These are phyloP conservation scores for Gracilaria vermiculophylla DNA, from an alignment of 23 red algal genomes.

Conservation along the genomic window DNA sequence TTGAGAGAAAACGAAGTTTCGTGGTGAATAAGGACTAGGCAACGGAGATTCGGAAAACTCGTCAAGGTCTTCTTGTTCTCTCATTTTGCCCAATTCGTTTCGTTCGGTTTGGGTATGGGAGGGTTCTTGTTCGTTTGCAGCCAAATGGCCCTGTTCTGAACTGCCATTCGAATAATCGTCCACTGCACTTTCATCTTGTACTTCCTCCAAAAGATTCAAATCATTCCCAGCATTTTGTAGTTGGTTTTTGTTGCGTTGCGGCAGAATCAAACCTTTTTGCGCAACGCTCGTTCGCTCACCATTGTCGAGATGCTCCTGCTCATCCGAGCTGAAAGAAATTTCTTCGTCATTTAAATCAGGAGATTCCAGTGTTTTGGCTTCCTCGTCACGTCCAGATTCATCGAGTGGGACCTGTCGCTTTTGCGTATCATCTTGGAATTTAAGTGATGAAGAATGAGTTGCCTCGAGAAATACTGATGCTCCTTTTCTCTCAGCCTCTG, in stretches of 20 bases:
- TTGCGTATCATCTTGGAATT: background rate
- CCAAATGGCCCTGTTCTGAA: background rate
- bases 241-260: background rate
- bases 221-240: background rate
- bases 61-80: background rate
- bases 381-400: background rate
- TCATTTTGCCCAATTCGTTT: background rate
- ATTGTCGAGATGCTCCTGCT: background rate
- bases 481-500: background rate
- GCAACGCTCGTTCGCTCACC: background rate
- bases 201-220: background rate
- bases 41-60: conserved; percentile 8
- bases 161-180: background rate
- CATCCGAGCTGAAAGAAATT: background rate
- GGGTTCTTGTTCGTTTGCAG: background rate
- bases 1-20: background rate
- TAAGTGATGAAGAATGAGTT: background rate
- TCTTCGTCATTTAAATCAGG: background rate
- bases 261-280: background rate
- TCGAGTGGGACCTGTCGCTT: background rate
- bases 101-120: background rate
- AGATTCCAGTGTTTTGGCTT: background rate
- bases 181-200: background rate
- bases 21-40: background rate
- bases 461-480: background rate